Evolutionary conservation across 768 basidiomycete genomes (phyloP), one percentile per base, ranked within the genome.

Genomic region (Kockovaella imperatae): DNA sequence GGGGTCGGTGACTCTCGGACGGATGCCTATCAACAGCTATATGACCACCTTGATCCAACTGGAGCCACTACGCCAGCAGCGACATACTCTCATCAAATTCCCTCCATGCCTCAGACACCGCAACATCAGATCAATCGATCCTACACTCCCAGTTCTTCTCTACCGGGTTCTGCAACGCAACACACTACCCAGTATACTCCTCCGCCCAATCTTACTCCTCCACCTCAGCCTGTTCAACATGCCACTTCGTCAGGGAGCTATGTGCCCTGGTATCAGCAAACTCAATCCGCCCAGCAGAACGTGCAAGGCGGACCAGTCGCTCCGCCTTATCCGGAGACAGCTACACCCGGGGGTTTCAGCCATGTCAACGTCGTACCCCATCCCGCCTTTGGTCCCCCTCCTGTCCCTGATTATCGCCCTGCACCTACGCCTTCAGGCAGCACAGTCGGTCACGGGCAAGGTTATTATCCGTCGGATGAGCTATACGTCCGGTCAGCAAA

Each of bases 241-340:
- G 31, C 64, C 5, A 38, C 42, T 28, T 60, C 64, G 20, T 36
- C 42, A 14, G 45, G 47, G 17, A 53, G 60, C 11, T 60, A 61
- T 26, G 62, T 67, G 4, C 64, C 64, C 3, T 67, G 64, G 64
- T 57, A 67, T 50, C 64, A 63, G 34, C 64, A 67, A 39, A 67
- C 62, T 10, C 56, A 59, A 23, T 45, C 63, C 1, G 26, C 38
- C 3, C 25, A 29, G 11, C 48, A 41, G 21, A n/a, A n/a, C n/a
- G n/a, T n/a, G n/a, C n/a, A n/a, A n/a, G n/a, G n/a, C n/a, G n/a
- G n/a, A n/a, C n/a, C n/a, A n/a, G n/a, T n/a, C n/a, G 39, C 41
- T 3, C 34, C 47, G n/a, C 28, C 49, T 47, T 42, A 46, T 8
- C 30, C 52, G 1, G 49, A 43, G 13, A 20, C 50, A 8, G 43